Conservation (phyloP, 345 rosid genomes). For the Limnanthes douglasii region DNA sequence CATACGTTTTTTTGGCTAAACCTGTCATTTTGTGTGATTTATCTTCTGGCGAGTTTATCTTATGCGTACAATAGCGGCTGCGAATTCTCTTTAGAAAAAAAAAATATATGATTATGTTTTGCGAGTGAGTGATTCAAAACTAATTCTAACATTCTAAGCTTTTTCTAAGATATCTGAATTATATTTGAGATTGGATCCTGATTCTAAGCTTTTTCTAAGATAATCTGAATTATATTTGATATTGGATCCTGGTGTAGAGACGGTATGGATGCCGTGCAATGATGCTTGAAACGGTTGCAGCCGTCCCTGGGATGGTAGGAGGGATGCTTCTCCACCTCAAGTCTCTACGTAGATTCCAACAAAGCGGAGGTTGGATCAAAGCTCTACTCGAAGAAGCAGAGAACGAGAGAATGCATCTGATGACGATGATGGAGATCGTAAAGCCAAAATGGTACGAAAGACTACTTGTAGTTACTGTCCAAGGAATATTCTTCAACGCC, state of each 20-base stretch:
- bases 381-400: conserved; percentile 63
- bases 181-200: too few species aligned
- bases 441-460: conserved; percentile 55
- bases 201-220: too few species aligned
- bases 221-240: not conserved
- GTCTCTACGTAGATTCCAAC: conserved; percentile 53
- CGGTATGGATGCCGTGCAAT: conserved; percentile 54
- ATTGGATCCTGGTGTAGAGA: conserved; percentile 19
- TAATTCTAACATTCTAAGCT: too few species aligned
- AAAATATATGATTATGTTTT: too few species aligned
- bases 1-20: too few species aligned
- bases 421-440: conserved; percentile 65
- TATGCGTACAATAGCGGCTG: too few species aligned
- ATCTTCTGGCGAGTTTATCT: too few species aligned
- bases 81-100: too few species aligned
- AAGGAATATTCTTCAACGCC: conserved; percentile 51
- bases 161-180: too few species aligned
- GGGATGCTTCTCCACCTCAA: conserved; percentile 50
- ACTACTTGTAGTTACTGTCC: conserved; percentile 42
- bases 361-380: conserved; percentile 65
- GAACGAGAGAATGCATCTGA: conserved; percentile 62
- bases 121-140: too few species aligned
- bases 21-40: too few species aligned
- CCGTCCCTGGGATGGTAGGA: conserved; percentile 64
- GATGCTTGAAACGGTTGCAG: conserved; percentile 68